Percentiles rank a stretch among this genome's conserved stretches.
These are phyloP conservation scores for Chalciporus sphaerocephalus DNA, from an alignment of 768 basidiomycete genomes.

Conservation along the genomic window DNA sequence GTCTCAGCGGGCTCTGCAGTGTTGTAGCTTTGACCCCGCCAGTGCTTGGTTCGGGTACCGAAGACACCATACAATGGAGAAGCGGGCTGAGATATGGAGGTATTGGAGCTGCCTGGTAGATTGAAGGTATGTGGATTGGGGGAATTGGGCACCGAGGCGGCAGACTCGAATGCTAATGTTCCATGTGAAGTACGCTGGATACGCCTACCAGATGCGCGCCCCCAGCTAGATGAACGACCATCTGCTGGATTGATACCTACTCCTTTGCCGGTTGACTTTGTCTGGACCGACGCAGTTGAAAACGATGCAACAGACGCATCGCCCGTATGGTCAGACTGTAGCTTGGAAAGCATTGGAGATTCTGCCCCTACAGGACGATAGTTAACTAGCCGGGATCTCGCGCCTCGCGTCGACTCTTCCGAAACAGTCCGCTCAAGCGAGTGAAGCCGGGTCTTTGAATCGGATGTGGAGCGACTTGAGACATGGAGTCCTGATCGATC, in stretches of 20 bases:
- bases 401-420: conserved; percentile 21
- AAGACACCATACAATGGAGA: conserved; percentile 30
- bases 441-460: conserved; percentile 13
- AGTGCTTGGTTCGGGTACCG: conserved; percentile 29
- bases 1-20: conserved; percentile 21
- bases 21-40: conserved; percentile 23
- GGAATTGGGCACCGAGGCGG: conserved; percentile 48
- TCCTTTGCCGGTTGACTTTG: conserved; percentile 35
- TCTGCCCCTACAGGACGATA: conserved; percentile 17
- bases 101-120: conserved; percentile 14
- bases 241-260: conserved; percentile 22
- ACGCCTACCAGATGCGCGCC: conserved; percentile 48
- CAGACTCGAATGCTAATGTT: conserved; percentile 64
- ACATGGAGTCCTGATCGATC: conserved; percentile 13
- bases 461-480: conserved; percentile 4
- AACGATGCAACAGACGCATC: conserved; percentile 31
- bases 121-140: conserved; percentile 21
- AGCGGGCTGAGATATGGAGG: conserved; percentile 8
- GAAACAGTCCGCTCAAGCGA: conserved; percentile 26
- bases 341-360: conserved; percentile 19
- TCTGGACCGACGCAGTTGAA: conserved; percentile 35
- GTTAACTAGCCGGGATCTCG: conserved; percentile 6
- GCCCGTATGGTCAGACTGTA: conserved; percentile 37
- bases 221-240: conserved; percentile 52
- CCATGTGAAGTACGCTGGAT: conserved; percentile 46